Percentiles rank a stretch among this genome's conserved stretches.
phyloP scores from a whole-genome alignment of 1,284 basidiomycete species.

The Tilletia indica region DNA sequence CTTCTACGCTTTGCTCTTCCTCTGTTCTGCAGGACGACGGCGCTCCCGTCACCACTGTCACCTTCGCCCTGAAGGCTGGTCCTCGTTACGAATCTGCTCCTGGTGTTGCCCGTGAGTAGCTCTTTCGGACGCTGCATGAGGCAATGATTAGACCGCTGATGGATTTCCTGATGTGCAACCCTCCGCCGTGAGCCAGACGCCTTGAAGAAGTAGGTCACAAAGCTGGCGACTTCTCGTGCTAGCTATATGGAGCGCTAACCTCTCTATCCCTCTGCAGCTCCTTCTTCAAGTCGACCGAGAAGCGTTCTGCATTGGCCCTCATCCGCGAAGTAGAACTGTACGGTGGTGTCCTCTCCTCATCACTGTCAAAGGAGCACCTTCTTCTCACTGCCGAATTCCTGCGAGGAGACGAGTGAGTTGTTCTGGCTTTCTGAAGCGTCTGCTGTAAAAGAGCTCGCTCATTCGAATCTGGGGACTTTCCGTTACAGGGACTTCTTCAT shows the following conservation, averaged over 20 bases:
- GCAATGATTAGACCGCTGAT: not conserved
- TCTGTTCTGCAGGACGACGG: slow-evolving; percentile 35
- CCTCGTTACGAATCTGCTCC: slow-evolving; percentile 44
- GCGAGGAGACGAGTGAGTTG: slow-evolving; percentile 87
- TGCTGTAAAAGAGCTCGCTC: too few relatives aligned
- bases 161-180: not conserved
- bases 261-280: slow-evolving; percentile 21
- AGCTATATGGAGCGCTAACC: not conserved
- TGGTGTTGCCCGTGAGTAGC: slow-evolving; percentile 40
- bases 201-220: slow-evolving; percentile 32
- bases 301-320: slow-evolving; percentile 81
- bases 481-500: slow-evolving; percentile 45
- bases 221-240: not conserved
- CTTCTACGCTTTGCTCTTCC: not conserved
- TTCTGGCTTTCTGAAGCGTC: too few relatives aligned
- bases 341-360: slow-evolving; percentile 86
- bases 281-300: slow-evolving; percentile 53
- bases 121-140: not conserved
- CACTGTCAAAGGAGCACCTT: slow-evolving; percentile 83
- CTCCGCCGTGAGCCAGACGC: slow-evolving; percentile 23
- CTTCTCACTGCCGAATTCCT: slow-evolving; percentile 91
- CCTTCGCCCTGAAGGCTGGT: slow-evolving; percentile 48
- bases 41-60: slow-evolving; percentile 45
- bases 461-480: not conserved
- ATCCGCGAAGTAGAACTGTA: slow-evolving; percentile 90